Percentiles rank a stretch among this genome's conserved stretches.
Evolutionary conservation across 2,329 filamentous ascomycete genomes (phyloP).

Genomic region (Plectosphaerella sp.): DNA sequence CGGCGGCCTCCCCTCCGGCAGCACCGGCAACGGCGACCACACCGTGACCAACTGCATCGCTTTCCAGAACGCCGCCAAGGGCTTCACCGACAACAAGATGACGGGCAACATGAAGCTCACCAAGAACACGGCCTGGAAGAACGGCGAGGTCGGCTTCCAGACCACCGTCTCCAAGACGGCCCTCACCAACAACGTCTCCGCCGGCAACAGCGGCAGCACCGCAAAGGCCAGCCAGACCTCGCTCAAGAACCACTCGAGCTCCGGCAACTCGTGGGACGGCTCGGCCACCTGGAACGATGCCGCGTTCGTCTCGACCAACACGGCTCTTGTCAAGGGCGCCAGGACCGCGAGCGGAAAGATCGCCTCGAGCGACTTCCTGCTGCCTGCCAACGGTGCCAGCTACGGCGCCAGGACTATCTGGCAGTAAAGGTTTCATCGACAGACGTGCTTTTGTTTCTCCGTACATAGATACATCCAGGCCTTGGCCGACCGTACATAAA

Average conservation of each 20-base stretch:
- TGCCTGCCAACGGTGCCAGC: slow-evolving; percentile 27
- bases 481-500: too few species aligned
- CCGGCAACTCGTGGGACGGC: slow-evolving; percentile 38
- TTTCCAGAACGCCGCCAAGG: slow-evolving; percentile 36
- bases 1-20: slow-evolving; percentile 28
- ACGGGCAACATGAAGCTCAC: slow-evolving; percentile 32
- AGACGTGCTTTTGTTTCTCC: too few species aligned
- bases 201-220: slow-evolving; percentile 18
- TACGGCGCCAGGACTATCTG: slow-evolving; percentile 32
- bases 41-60: slow-evolving; percentile 39
- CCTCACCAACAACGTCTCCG: slow-evolving; percentile 34
- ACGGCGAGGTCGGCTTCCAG: slow-evolving; percentile 34
- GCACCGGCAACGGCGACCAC: slow-evolving; percentile 33
- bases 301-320: slow-evolving; percentile 12
- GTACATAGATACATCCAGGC: too few species aligned
- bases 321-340: slow-evolving; percentile 27
- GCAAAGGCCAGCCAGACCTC: slow-evolving; percentile 16
- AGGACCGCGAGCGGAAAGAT: slow-evolving; percentile 33
- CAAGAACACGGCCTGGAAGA: slow-evolving; percentile 42
- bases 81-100: slow-evolving; percentile 42
- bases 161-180: slow-evolving; percentile 26
- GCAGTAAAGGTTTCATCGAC: neutral
- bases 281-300: slow-evolving; percentile 30
- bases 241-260: slow-evolving; percentile 17
- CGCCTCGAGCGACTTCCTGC: slow-evolving; percentile 33